Evolutionary conservation across 208 protist species (phyloP), one percentile per base, ranked within the genome.

Genomic region (Kentomonas sorsogonicus): DNA sequence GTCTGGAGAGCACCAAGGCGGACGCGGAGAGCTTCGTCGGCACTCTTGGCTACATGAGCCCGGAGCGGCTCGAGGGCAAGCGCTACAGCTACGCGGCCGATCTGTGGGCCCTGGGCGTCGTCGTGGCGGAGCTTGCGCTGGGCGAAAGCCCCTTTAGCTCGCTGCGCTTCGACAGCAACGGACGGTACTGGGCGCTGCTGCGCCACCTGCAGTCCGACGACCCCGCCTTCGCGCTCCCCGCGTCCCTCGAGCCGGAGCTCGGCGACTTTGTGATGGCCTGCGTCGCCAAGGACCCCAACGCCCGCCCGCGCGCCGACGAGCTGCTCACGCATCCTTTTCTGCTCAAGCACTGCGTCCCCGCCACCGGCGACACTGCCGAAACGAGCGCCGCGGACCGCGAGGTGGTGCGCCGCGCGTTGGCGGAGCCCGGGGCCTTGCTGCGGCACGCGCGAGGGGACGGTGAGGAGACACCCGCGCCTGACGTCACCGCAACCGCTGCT

Each of bases 31-130:
- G 74, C 55, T 94, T 96, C 67, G 91, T 98, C 0, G 94, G 94
- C 13, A 97, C 94, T 16, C 83, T 96, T 5, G 91, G 85, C 9
- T 97, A 98, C 69, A 97, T 98, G 92, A 93, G 86, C 58, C 95
- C 93, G 9, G 93, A 98, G 74, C 74, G 93, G 18, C 68, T 97
- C 18, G 75, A 83, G 39, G 93, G 93, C 0, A 75, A 94, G 18
- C 39, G 62, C 23, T 97, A 98, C 77, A 95, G 88, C 11, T 97
- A 87, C 66, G 70, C 70, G 3, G 85, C 86, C 7, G 95, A 98
- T 68, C 79, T 98, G 25, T 98, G 92, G 93, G 93, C 89, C 1
- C 60, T 96, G 9, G 95, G 95, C 3, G 66, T 98, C 40, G 81
- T 92, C 20, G 72, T 97, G 40, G 81, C 88, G 10, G 93, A 98